Conservation (phyloP, 2,329 filamentous ascomycete species). For the Aspergillus floridensis region DNA sequence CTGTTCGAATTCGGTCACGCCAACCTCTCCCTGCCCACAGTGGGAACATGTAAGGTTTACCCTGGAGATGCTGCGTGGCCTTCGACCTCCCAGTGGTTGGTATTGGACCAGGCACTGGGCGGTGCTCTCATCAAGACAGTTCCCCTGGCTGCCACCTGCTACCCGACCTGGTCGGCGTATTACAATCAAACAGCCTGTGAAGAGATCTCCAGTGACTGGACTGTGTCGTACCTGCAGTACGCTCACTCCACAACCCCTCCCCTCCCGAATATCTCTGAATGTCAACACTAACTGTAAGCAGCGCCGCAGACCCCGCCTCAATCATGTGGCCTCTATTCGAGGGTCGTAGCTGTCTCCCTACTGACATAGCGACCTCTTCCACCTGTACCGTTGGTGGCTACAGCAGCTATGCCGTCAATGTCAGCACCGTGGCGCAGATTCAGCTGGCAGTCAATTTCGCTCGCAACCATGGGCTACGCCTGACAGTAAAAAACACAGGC, state of each 20-base stretch:
- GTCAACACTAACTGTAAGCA: conserved; percentile 1
- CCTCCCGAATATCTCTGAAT: background rate
- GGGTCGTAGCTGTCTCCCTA: conserved; percentile 27
- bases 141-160: conserved; percentile 28
- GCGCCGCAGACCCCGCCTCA: conserved; percentile 23
- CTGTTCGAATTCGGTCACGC: conserved; percentile 24
- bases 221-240: conserved; percentile 27
- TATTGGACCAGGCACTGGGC: conserved; percentile 24
- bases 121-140: conserved; percentile 27
- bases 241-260: too few species aligned
- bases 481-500: conserved; percentile 47
- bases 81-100: conserved; percentile 18
- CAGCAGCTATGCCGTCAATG: conserved; percentile 37
- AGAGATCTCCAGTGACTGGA: conserved; percentile 22
- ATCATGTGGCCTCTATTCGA: conserved; percentile 31
- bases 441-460: conserved; percentile 33
- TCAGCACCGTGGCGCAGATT: conserved; percentile 32
- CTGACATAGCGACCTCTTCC: conserved; percentile 18
- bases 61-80: conserved; percentile 28
- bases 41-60: conserved; percentile 24
- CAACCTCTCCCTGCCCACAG: background rate
- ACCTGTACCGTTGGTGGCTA: conserved; percentile 33
- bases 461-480: conserved; percentile 31
- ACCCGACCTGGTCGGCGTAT: conserved; percentile 20
- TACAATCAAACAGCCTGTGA: conserved; percentile 24